Evolutionary conservation across 2,329 filamentous ascomycete genomes (phyloP).

Genomic region (Lanzia echinophila): DNA sequence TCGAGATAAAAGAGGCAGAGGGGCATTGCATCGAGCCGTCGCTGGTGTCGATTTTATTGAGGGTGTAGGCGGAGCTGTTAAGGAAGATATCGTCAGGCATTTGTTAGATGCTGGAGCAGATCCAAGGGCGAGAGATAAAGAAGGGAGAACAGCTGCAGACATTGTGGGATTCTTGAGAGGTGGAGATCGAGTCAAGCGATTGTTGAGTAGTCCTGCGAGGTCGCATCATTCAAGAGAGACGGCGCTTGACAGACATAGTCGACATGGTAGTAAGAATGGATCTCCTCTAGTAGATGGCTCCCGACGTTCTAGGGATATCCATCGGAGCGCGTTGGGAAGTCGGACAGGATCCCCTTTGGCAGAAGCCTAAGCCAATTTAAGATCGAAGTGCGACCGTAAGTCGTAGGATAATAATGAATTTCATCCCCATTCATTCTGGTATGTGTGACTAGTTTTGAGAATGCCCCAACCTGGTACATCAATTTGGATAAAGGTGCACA

Average conservation of each 20-base stretch:
- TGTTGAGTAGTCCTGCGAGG: constrained; percentile 4
- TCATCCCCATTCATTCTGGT: too few species aligned
- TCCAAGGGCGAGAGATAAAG: constrained; percentile 11
- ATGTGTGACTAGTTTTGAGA: too few species aligned
- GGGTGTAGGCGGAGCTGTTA: constrained; percentile 5
- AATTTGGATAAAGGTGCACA: too few species aligned
- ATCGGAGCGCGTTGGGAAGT: too few species aligned
- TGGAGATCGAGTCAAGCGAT: constrained; percentile 13
- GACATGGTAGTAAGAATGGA: not conserved
- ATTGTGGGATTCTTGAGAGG: constrained; percentile 12
- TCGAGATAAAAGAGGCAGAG: constrained; percentile 15
- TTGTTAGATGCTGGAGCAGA: constrained; percentile 17
- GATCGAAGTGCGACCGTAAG: too few species aligned
- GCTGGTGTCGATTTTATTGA: constrained; percentile 15
- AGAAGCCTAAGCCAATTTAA: too few species aligned
- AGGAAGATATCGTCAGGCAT: constrained; percentile 14
- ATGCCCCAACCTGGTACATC: too few species aligned
- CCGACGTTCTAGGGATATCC: too few species aligned
- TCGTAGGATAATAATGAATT: too few species aligned
- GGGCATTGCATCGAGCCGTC: constrained; percentile 16
- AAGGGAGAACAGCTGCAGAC: constrained; percentile 15
- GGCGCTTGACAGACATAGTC: not conserved
- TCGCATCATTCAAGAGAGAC: not conserved
- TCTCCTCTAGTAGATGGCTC: not conserved
- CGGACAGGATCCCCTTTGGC: too few species aligned